Percentiles rank a stretch among this genome's conserved stretches.
These are phyloP conservation scores for Sicyos baderoa DNA, from an alignment of 306 rosid genomes.

Conservation along the genomic window DNA sequence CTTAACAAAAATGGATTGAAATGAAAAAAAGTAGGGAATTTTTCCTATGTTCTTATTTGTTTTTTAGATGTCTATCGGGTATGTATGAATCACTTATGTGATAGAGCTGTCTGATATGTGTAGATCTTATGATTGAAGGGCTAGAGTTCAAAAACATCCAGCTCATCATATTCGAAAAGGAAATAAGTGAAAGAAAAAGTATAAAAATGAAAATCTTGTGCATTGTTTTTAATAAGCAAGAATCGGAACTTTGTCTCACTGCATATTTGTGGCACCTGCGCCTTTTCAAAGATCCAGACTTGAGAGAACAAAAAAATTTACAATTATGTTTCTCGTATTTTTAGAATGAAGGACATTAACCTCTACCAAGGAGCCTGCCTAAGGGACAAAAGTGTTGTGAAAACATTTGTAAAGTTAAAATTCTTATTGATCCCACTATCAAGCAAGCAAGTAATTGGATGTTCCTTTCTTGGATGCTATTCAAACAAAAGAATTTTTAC, in stretches of 20 bases:
- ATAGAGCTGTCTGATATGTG: background rate
- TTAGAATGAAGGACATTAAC: no score
- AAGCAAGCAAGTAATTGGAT: background rate
- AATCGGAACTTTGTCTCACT: no score
- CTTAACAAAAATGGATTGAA: background rate
- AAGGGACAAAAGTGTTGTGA: no score
- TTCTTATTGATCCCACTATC: conserved; percentile 5
- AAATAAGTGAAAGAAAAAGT: conserved; percentile 10
- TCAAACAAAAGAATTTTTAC: background rate
- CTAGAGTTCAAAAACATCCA: background rate
- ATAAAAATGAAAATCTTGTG: no score
- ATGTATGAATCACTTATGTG: background rate
- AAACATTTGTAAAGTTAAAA: conserved; percentile 15
- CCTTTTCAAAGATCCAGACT: no score
- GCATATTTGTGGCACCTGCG: no score
- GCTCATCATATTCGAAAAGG: background rate
- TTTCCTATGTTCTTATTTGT: background rate
- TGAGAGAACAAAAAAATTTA: no score
- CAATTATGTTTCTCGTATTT: no score
- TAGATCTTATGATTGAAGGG: background rate
- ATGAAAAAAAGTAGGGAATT: conserved; percentile 2
- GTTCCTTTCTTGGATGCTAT: conserved; percentile 21
- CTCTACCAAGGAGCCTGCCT: no score
- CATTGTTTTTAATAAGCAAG: no score
- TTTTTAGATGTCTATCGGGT: background rate